Base-by-base conservation (phyloP, 768 basidiomycete genomes). In the Boletus edulis region DNA sequence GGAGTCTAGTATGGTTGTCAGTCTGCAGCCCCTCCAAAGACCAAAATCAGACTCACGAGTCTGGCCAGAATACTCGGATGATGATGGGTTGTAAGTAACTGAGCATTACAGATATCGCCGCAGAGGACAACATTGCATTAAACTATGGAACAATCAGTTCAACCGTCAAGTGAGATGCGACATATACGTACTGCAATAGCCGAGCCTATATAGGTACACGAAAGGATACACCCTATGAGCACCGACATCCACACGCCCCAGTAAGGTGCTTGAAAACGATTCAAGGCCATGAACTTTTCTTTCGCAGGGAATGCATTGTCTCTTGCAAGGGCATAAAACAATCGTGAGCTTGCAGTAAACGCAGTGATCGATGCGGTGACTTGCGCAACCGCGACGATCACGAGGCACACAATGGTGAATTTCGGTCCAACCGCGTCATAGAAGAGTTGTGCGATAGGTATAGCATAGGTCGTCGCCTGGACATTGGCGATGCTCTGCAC, bases 381-480 rank as follows among this genome's bases (percentile, higher is more conserved):
- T 67, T 84, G 81, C 22, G 78, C 78, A 18, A 82, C 54, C 35
- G 69, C 67, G 48, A 84, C 72, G 29, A 84, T 72, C 3, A 76
- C 69, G 22, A 84, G 71, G 56, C 80, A 82, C 72, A 83, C 70
- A 32, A 81, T 62, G 32, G 81, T 74, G 48, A 82, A 67, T 46
- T 64, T 63, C 52, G 62, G 62, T 18, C 82, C 81, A 2, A 79
- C 78, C 8, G 82, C 81, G 55, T 83, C 82, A 58, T 75, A 75
- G 63, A 77, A 84, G 14, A 84, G 67, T 62, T 84, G 82, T 15
- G 81, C 81, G 57, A 83, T 82, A 6, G 82, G 82, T 49, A 84
- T 79, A n/a, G 82, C 79, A 56, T 74, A 80, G 13, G 73, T 61
- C 11, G 82, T 82, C 1, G 67, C 67, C 59, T 81, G 79, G 6